Evolutionary conservation across 192 early-diverging fungal genomes (phyloP), one percentile per base, ranked within the genome.

Genomic region (Funneliformis mosseae): DNA sequence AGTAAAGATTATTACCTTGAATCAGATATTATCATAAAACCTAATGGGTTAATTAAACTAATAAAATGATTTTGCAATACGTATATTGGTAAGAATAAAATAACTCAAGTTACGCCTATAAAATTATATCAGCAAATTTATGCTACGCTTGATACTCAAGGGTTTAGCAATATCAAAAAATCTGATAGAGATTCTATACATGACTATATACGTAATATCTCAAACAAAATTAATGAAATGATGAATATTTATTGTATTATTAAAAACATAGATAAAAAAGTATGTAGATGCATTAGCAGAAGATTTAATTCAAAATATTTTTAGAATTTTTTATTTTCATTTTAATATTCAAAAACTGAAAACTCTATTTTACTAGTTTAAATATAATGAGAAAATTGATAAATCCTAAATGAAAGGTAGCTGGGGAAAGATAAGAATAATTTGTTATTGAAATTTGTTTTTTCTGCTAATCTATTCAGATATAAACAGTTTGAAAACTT

Each of bases 41-140:
- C 50, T 55, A 18, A 14, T 3, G 0, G 0, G 0, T 69, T 69
- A 11, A 69, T 11, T 69, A 5, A 1, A 3, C 27, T 69, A 69
- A 21, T 69, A 27, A 14, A 14, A 69, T 8, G 28, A 8, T 9
- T 69, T 21, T 38, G 16, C 5, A 39, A 16, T 18, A 69, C 16
- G 25, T 6, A 27, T 23, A 0, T 23, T 0, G 61, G 61, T 10
- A 10, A 63, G 4, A 10, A 63, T 63, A 5, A 63, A 5, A 8
- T 6, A n/a, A 69, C 67, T 38, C 16, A 5, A 16, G 6, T 69
- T 12, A 41, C 27, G 8, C 27, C 67, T 3, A 69, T 41, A 28
- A 69, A n/a, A 69, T 38, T 69, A 28, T 27, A 27, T 39, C 67
- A 69, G 21, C 67, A 69, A 21, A 18, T 69, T 39, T 69, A 69